Evolutionary conservation across 1,284 basidiomycete species (phyloP).

Genomic region (Rhodotorula sp.): DNA sequence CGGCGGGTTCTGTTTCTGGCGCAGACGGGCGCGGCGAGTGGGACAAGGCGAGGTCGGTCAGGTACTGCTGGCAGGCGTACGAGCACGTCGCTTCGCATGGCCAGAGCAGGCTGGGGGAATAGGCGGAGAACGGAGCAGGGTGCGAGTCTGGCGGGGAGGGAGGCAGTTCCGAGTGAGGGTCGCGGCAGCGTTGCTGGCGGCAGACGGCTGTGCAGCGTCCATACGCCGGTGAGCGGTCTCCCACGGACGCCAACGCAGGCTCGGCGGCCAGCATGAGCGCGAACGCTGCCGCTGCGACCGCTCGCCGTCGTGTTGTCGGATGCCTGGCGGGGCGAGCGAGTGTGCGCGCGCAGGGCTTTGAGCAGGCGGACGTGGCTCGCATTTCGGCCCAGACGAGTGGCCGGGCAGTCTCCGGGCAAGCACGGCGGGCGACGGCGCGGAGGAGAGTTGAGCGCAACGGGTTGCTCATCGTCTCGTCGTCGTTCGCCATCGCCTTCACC

Average conservation of each 20-base stretch:
- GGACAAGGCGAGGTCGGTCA: constrained; percentile 65
- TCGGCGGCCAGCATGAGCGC: not conserved
- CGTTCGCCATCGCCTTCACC: not conserved
- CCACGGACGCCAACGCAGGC: constrained; percentile 42
- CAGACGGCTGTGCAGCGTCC: constrained; percentile 58
- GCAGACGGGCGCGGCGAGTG: constrained; percentile 20
- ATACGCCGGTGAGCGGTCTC: constrained; percentile 61
- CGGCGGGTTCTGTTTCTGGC: constrained; percentile 5
- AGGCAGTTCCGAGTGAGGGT: constrained; percentile 32
- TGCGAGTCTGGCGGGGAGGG: constrained; percentile 50
- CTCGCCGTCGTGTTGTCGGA: not conserved
- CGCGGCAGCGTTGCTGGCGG: constrained; percentile 11
- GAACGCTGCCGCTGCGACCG: not conserved
- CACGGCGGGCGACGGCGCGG: not conserved
- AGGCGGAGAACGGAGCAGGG: constrained; percentile 35
- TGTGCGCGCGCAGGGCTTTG: not conserved
- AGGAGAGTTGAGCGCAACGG: not conserved
- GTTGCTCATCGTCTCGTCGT: no score
- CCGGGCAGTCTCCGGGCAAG: not conserved
- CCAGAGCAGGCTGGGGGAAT: constrained; percentile 56
- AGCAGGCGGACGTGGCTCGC: not conserved
- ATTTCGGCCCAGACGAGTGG: not conserved
- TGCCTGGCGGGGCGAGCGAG: not conserved
- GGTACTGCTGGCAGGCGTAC: constrained; percentile 80
- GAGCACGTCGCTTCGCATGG: constrained; percentile 82